Percentiles rank a stretch among this genome's conserved stretches.
These are phyloP conservation scores for Pterulicium gracile DNA, from an alignment of 1,284 basidiomycete species.

Conservation along the genomic window DNA sequence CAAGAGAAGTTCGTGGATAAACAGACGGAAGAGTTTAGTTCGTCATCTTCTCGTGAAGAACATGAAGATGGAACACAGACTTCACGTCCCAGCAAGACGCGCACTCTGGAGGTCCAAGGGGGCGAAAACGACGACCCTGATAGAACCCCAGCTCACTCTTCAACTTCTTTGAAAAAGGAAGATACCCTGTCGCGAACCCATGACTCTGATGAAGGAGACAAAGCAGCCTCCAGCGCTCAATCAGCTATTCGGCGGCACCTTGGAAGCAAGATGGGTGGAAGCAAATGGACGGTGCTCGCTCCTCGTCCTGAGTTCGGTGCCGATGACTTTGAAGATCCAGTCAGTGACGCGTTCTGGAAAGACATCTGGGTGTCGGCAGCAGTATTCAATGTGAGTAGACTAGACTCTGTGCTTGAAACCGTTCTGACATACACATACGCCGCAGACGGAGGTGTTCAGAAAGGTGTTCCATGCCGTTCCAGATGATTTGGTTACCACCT, in stretches of 20 bases:
- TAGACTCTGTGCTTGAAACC: too few species aligned
- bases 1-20: slow-evolving; percentile 21
- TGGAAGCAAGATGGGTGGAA: slow-evolving; percentile 39
- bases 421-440: too few species aligned
- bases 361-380: slow-evolving; percentile 81
- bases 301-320: slow-evolving; percentile 65
- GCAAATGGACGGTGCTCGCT: slow-evolving; percentile 51
- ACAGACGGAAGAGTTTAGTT: slow-evolving; percentile 14
- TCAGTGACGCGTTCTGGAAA: slow-evolving; percentile 81
- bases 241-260: slow-evolving; percentile 45
- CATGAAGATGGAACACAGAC: slow-evolving; percentile 20
- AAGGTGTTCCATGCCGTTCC: slow-evolving; percentile 90
- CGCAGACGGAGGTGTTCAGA: slow-evolving; percentile 84
- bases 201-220: slow-evolving; percentile 42
- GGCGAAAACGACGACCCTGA: slow-evolving; percentile 11
- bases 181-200: slow-evolving; percentile 33
- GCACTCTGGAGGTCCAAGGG: slow-evolving; percentile 19
- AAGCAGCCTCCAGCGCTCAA: slow-evolving; percentile 36
- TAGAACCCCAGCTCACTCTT: slow-evolving; percentile 39
- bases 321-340: slow-evolving; percentile 78
- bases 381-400: slow-evolving; percentile 65
- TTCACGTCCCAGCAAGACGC: slow-evolving; percentile 9
- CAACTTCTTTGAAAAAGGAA: slow-evolving; percentile 28
- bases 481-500: slow-evolving; percentile 84
- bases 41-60: slow-evolving; percentile 19